Base-by-base conservation (phyloP, 306 rosid species). In the Cyclanthera cordifolia region DNA sequence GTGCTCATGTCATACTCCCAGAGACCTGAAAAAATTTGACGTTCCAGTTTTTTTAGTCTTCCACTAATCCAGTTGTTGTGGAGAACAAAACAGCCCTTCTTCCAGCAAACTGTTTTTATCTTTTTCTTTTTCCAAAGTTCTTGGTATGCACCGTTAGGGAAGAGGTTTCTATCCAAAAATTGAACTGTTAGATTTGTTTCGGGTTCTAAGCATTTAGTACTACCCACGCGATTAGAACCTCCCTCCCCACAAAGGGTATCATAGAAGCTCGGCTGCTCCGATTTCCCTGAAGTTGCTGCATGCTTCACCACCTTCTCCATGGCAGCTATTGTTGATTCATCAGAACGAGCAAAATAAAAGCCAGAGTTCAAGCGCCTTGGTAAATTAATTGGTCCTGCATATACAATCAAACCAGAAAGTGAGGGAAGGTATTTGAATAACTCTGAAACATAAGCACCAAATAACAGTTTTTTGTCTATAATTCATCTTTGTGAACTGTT, bases 331-430 rank as follows among this genome's bases (percentile, higher is more conserved):
- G 99, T 93, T 51, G 86, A 76, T 52, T 24, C 48, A 70, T 89
- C 91, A 23, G 94, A 86, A 77, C 74, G 86, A 75, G 87, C 96
- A 81, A 84, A 87, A 74, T 90, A 93, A 82, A 93, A 90, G 74
- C 99, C 96, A 15, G 96, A 93, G 88, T 93, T 93, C 85, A 93
- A 79, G 77, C 99, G 93, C 76, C 99, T 87, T 2, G 99, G 99
- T 50, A 86, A 69, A 81, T 93, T 93, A 72, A 86, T 82, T 60
- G 96, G 87, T 73, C 91, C 86, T 82, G 85, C 67, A 61, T 39
- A 20, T 27, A 30, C 13, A 46, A 37, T 37, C 24, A 41, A 63
- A 13, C 51, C 2, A 63, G 8, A 17, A 34, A 59, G 67, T 59
- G 67, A 63, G 12, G 13, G n/a, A 63, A 63, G 23, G 23, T 11